Evolutionary conservation across 192 early-diverging fungal genomes (phyloP), one percentile per base, ranked within the genome.

Genomic region (Umbelopsis sp.): DNA sequence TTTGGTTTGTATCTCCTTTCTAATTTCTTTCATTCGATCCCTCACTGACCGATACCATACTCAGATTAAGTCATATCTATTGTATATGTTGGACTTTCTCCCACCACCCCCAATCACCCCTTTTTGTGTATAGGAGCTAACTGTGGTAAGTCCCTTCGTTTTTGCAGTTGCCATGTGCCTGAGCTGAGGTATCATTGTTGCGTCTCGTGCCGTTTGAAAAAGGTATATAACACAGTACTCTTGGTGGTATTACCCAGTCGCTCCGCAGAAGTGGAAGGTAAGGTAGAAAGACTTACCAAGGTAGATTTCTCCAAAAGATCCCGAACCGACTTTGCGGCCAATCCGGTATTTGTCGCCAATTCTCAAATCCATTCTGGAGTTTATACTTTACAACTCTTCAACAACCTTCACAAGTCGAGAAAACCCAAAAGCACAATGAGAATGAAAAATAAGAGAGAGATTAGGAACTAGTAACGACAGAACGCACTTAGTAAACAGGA

Each of bases 281-380:
- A 20, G 31, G 12, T 12, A 62, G 29, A 4, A 31, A 34, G 11
- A 29, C 84, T 79, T 81, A 94, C 94, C 94, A 67, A 97, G 89
- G 78, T 93, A 98, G 79, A 99, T 96, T 74, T 98, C 97, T 47
- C 97, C 97, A 90, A 99, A 99, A 49, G 93, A 95, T 54, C 97
- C 97, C 53, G 91, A 92, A 47, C 97, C 97, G 82, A 99, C 94
- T 84, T 98, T 99, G 65, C 94, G 87, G 59, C 96, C 96, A 70
- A 99, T 91, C 59, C 92, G 87, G 85, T 91, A 99, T 83, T 95
- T 95, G 84, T 94, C 94, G 79, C 92, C 96, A 65, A 99, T 93
- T 80, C 95, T 81, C 74, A 94, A 83, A 82, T 94, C 91, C 88
- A 93, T 83, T 49, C 12, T 62, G 12, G 26, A 53, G 38, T 41